These are phyloP conservation scores for Euphrasia arctica DNA, from an alignment of 305 asterid species.

Conservation along the genomic window DNA sequence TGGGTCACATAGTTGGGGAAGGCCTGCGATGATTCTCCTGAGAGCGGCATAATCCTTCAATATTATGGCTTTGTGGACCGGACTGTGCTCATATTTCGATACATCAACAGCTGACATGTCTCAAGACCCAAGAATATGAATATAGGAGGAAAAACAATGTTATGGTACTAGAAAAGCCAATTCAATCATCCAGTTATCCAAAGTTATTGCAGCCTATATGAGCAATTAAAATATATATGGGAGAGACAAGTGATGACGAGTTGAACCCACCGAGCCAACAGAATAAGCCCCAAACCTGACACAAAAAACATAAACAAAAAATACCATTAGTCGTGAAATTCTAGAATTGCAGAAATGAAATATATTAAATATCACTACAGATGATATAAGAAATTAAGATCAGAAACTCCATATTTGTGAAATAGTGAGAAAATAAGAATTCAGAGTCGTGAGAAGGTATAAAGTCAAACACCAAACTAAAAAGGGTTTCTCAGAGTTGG, in stretches of 20 bases:
- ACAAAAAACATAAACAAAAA: slow-evolving; percentile 25
- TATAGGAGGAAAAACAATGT: slow-evolving; percentile 21
- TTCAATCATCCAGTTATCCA: slow-evolving; percentile 34
- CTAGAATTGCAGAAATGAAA: slow-evolving; percentile 23
- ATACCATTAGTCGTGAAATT: slow-evolving; percentile 24
- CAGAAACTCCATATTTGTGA: neutral
- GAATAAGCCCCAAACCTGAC: slow-evolving; percentile 21
- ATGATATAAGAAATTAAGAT: neutral
- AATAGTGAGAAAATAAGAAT: slow-evolving; percentile 11
- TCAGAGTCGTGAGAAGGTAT: slow-evolving; percentile 18
- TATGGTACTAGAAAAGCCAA: slow-evolving; percentile 25
- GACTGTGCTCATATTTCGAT: slow-evolving; percentile 75
- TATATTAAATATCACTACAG: neutral
- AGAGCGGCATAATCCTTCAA: slow-evolving; percentile 75
- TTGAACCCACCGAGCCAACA: slow-evolving; percentile 8
- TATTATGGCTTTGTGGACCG: slow-evolving; percentile 78
- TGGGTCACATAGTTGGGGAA: slow-evolving; percentile 76
- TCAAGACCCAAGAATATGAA: slow-evolving; percentile 3
- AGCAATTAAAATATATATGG: slow-evolving; percentile 23
- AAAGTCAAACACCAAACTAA: neutral
- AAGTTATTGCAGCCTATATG: slow-evolving; percentile 23
- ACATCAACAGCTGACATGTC: slow-evolving; percentile 70
- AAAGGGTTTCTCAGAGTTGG: slow-evolving; percentile 20
- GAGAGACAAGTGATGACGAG: slow-evolving; percentile 15
- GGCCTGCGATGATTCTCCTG: slow-evolving; percentile 55